These are phyloP conservation scores for Musa beccarii DNA, from an alignment of 176 grass and related monocot species.

Conservation along the genomic window DNA sequence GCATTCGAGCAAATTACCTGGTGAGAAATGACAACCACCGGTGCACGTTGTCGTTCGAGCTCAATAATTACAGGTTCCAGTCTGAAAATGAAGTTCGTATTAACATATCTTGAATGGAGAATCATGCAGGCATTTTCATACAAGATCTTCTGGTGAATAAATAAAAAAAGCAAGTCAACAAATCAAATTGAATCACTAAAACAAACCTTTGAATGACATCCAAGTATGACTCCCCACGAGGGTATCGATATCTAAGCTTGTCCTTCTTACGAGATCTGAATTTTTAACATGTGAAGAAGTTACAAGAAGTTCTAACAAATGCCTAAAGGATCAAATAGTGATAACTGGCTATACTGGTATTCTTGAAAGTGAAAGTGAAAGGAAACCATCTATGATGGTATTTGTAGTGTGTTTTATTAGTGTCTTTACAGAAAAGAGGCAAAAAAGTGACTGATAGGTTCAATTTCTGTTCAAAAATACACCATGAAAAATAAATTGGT, in stretches of 20 bases:
- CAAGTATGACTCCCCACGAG: conserved; percentile 93
- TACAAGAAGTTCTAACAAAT: neutral
- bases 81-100: conserved; percentile 29
- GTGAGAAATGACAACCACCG: conserved; percentile 97
- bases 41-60: conserved; percentile 84
- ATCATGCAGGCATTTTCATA: neutral
- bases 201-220: conserved; percentile 92
- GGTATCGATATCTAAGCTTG: conserved; percentile 94
- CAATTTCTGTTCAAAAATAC: neutral
- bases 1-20: conserved; percentile 48
- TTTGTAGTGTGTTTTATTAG: neutral
- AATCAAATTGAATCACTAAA: conserved; percentile 4
- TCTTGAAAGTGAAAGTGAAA: neutral
- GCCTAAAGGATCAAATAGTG: neutral
- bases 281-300: conserved; percentile 2
- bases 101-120: conserved; percentile 8
- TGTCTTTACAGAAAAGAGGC: neutral
- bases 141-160: no score
- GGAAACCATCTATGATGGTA: neutral
- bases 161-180: neutral
- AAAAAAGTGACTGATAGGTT: neutral
- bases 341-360: neutral
- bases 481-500: neutral
- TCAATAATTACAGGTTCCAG: conserved; percentile 96
- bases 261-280: conserved; percentile 68